Conservation (phyloP, 2,329 filamentous ascomycete genomes). For the Phialocephala subalpina region DNA sequence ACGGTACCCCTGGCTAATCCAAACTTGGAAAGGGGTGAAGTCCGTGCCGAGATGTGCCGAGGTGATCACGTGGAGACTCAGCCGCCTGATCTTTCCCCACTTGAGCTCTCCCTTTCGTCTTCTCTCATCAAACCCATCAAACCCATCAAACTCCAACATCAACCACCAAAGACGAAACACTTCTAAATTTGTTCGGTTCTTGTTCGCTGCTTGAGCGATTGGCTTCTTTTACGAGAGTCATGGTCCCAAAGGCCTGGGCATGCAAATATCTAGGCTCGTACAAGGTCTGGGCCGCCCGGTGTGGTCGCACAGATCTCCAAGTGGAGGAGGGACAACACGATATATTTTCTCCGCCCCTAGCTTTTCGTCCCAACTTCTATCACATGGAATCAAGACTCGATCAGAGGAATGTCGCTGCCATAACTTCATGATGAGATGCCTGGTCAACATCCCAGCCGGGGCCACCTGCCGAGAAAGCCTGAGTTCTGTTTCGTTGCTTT, state of each 20-base stretch:
- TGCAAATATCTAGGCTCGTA: background rate
- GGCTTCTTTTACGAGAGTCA: background rate
- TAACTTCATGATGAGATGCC: no score
- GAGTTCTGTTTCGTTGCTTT: background rate
- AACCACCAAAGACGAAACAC: background rate
- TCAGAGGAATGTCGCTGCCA: no score
- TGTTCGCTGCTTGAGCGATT: background rate
- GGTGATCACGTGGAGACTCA: no score
- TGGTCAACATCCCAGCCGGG: background rate
- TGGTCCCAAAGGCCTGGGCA: background rate
- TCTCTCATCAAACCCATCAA: background rate
- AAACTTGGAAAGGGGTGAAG: no score
- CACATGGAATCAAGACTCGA: background rate
- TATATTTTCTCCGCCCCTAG: background rate
- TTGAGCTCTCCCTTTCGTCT: background rate
- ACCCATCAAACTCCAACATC: background rate
- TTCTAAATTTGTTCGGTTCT: background rate
- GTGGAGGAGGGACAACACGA: background rate
- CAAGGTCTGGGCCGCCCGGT: background rate
- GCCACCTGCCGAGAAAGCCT: conserved; percentile 1
- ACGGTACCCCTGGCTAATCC: no score
- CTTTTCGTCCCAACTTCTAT: background rate
- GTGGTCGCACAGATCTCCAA: background rate
- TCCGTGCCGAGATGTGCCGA: no score
- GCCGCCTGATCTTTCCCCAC: no score